Evolutionary conservation across 129 eudicot species (phyloP), one percentile per base, ranked within the genome.

Genomic region (Glebionis coronaria): DNA sequence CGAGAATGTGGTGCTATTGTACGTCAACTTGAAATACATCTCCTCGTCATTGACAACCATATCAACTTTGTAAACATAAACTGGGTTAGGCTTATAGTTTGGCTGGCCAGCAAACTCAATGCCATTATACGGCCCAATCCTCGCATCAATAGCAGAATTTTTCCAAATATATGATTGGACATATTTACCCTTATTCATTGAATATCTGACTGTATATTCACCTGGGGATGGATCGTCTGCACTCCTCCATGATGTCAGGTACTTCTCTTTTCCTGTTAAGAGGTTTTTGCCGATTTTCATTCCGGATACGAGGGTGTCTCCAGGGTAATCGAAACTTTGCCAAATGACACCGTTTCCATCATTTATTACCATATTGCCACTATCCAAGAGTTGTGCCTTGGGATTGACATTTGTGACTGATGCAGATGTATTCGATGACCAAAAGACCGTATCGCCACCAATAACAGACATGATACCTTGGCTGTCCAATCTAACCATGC

Each of bases 321-420:
- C 69, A 12, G 69, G 69, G 63, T 69, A 46, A 66, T 66, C 53
- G 11, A 52, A 69, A 63, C 74, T 69, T 27, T 47, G 70, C 70
- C 70, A 65, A 25, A 46, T 47, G 18, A 65, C 31, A 65, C 4
- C 25, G 51, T 25, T 57, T 58, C 14, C 35, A 12, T 70, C 29
- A 28, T 44, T 67, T 3, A 68, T 60, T n/a, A 75, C 80, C 47
- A 75, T 69, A 68, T 75, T 75, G 29, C 74, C 74, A 0, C 68
- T 55, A 68, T 75, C 80, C 23, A 75, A 49, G 45, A 75, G 68
- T 61, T 68, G 80, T 1, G 18, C 54, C 9, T 7, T 49, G n/a
- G n/a, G 54, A 49, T 49, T 49, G 19, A 49, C 54, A 49, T 49
- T 49, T 49, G 19, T 14, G 54, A 18, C 18, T 14, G 54, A 14